Evolutionary conservation across 1,284 basidiomycete genomes (phyloP).

Genomic region (Ustilago nuda): DNA sequence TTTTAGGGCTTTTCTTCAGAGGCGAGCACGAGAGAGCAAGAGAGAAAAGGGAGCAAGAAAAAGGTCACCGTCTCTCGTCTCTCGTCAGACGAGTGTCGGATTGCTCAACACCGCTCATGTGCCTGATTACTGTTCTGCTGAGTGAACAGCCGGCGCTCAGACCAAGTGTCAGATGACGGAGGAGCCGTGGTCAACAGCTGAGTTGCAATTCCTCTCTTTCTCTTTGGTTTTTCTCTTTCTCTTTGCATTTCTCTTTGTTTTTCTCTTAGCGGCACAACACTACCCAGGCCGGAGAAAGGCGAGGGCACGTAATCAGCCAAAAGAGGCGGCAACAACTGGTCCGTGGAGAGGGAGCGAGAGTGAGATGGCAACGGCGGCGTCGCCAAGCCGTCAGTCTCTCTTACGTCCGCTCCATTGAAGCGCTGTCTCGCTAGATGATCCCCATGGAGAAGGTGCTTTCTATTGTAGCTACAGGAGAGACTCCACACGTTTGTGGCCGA

Average conservation of each 20-base stretch:
- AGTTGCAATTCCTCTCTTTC: conserved; percentile 15
- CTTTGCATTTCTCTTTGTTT: no score
- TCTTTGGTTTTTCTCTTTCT: neutral
- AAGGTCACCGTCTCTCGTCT: conserved; percentile 1
- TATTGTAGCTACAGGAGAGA: conserved; percentile 12
- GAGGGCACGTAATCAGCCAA: conserved; percentile 9
- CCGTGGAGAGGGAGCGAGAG: conserved; percentile 2
- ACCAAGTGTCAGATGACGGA: conserved; percentile 10
- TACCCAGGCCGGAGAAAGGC: conserved; percentile 4
- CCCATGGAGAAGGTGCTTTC: conserved; percentile 7
- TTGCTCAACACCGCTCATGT: conserved; percentile 5
- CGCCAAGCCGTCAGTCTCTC: neutral
- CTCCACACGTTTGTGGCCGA: conserved; percentile 9
- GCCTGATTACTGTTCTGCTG: neutral
- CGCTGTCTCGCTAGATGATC: neutral
- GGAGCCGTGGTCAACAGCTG: neutral
- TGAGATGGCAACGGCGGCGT: conserved; percentile 3
- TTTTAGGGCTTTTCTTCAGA: neutral
- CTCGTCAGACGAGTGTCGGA: conserved; percentile 5
- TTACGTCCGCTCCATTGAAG: neutral
- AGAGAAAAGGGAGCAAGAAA: neutral
- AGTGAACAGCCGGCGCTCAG: neutral
- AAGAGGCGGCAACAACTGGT: neutral
- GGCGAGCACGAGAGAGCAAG: neutral
- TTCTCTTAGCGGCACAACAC: neutral